Evolutionary conservation across 805 yeast species (phyloP).

Genomic region (Saccharomyces mikatae): DNA sequence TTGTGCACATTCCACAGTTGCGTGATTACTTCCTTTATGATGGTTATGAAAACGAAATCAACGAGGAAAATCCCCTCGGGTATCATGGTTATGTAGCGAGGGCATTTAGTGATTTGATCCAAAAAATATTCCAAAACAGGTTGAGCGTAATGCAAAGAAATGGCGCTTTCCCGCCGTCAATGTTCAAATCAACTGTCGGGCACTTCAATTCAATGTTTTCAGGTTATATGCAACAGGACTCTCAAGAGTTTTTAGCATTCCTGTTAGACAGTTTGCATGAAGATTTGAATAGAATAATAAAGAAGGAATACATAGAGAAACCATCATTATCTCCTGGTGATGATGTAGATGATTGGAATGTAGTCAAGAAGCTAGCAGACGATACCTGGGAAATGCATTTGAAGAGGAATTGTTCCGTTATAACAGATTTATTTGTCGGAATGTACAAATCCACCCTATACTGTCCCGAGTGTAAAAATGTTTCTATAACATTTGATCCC

Average conservation of each 20-base stretch:
- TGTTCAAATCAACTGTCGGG: constrained; percentile 73
- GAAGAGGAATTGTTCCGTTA: constrained; percentile 73
- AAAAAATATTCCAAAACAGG: constrained; percentile 42
- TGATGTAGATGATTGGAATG: constrained; percentile 44
- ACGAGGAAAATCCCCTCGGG: constrained; percentile 75
- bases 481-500: constrained; percentile 89
- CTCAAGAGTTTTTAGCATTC: constrained; percentile 89
- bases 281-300: constrained; percentile 72
- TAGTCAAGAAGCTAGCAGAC: constrained; percentile 55
- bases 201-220: constrained; percentile 72
- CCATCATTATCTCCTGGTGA: constrained; percentile 66
- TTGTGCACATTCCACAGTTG: constrained; percentile 78
- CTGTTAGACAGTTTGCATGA: constrained; percentile 87
- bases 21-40: constrained; percentile 63
- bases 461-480: constrained; percentile 76
- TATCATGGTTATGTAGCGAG: constrained; percentile 73
- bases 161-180: constrained; percentile 51
- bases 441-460: constrained; percentile 80
- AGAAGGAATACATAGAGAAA: constrained; percentile 83
- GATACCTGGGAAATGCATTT: constrained; percentile 77
- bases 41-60: constrained; percentile 57
- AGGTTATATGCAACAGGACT: constrained; percentile 87
- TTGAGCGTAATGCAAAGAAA: constrained; percentile 9
- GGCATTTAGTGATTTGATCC: constrained; percentile 64
- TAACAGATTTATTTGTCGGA: constrained; percentile 83